These are phyloP conservation scores for Rhodotorula diobovata DNA, from an alignment of 768 basidiomycete genomes.

Conservation along the genomic window DNA sequence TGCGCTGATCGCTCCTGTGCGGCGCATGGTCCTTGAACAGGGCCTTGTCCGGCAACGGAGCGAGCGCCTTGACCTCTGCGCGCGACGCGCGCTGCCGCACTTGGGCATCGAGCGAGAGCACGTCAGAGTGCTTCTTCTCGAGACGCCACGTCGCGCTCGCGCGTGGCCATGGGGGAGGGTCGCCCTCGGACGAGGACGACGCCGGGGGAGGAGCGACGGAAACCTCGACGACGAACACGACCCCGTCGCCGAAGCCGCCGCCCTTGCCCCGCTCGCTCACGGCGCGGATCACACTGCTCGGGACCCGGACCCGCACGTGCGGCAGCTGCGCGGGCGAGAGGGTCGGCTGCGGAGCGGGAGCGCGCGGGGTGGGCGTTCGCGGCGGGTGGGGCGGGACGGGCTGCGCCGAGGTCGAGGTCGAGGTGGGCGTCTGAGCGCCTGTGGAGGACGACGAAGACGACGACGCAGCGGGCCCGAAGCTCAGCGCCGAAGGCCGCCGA, in stretches of 20 bases:
- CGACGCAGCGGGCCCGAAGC: not conserved
- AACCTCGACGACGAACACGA: conserved; percentile 79
- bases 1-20: conserved; percentile 90
- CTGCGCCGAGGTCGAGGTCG: not conserved
- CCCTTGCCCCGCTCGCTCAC: conserved; percentile 84
- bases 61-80: conserved; percentile 58
- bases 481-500: not conserved
- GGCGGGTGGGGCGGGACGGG: not conserved
- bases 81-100: conserved; percentile 59
- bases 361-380: not conserved
- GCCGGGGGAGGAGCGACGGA: conserved; percentile 21
- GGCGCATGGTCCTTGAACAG: conserved; percentile 94
- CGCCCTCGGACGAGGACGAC: not conserved
- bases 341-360: not conserved
- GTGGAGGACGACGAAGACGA: too few species aligned
- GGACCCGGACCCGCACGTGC: conserved; percentile 64
- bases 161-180: conserved; percentile 36
- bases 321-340: conserved; percentile 52
- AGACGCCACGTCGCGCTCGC: too few species aligned
- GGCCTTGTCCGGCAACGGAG: conserved; percentile 77
- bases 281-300: conserved; percentile 70
- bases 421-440: too few species aligned
- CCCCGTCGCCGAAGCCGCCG: too few species aligned
- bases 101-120: conserved; percentile 76
- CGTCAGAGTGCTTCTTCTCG: conserved; percentile 90